These are phyloP conservation scores for Cystofilobasidium macerans DNA, from an alignment of 768 basidiomycete species.

Conservation along the genomic window DNA sequence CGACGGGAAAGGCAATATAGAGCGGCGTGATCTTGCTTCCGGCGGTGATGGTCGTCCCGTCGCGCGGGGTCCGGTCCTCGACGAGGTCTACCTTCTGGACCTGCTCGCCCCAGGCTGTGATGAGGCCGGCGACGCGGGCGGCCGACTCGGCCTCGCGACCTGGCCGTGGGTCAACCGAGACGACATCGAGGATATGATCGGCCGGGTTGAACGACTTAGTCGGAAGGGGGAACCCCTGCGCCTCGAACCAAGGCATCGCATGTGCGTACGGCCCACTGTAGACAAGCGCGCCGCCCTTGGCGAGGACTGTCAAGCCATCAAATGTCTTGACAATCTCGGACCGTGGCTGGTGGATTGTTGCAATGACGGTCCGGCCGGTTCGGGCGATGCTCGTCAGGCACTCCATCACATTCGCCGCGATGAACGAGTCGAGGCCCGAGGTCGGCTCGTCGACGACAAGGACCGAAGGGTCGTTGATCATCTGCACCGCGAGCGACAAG, in stretches of 20 bases:
- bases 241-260: slow-evolving; percentile 17
- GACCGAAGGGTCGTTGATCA: slow-evolving; percentile 41
- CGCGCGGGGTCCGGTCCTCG: background rate
- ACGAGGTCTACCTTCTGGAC: slow-evolving; percentile 2
- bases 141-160: slow-evolving; percentile 27
- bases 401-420: slow-evolving; percentile 44
- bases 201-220: slow-evolving; percentile 20
- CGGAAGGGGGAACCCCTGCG: slow-evolving; percentile 15
- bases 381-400: slow-evolving; percentile 41
- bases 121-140: slow-evolving; percentile 28
- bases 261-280: slow-evolving; percentile 29
- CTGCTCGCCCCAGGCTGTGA: slow-evolving; percentile 25
- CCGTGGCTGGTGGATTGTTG: slow-evolving; percentile 40
- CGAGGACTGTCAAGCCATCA: slow-evolving; percentile 39
- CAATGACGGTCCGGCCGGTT: slow-evolving; percentile 42
- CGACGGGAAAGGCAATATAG: slow-evolving; percentile 30
- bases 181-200: slow-evolving; percentile 49
- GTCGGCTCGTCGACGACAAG: slow-evolving; percentile 40
- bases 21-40: slow-evolving; percentile 25
- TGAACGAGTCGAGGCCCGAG: slow-evolving; percentile 44
- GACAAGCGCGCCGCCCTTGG: slow-evolving; percentile 35
- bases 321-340: slow-evolving; percentile 36
- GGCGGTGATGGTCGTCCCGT: background rate
- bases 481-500: slow-evolving; percentile 44
- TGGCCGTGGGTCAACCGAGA: slow-evolving; percentile 37